phyloP scores from a whole-genome alignment of 139 green algal species.

The Picochlorum sp. region DNA sequence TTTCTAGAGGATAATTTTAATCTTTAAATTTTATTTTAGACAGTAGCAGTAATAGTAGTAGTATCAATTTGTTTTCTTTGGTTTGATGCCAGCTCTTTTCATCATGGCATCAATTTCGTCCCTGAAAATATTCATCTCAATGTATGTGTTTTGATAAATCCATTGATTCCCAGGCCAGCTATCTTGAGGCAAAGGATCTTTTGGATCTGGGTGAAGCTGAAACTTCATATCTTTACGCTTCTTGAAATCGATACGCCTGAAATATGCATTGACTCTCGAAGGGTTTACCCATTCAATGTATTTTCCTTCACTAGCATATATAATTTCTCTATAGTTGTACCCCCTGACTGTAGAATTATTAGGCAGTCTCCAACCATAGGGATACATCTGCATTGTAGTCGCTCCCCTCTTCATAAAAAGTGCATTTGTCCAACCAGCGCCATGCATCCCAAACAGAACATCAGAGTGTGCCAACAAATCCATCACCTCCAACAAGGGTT shows the following conservation, averaged over 20 bases:
- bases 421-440: conserved; percentile 34
- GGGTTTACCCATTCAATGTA: conserved; percentile 36
- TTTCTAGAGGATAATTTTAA: conserved; percentile 56
- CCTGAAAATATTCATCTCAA: conserved; percentile 28
- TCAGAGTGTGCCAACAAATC: conserved; percentile 24
- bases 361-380: conserved; percentile 33
- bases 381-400: conserved; percentile 17
- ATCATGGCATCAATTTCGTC: conserved; percentile 24
- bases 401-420: conserved; percentile 36
- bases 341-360: conserved; percentile 23
- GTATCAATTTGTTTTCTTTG: neutral
- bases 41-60: neutral
- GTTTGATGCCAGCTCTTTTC: conserved; percentile 10
- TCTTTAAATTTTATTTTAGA: neutral
- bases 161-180: conserved; percentile 29
- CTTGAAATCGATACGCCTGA: conserved; percentile 25
- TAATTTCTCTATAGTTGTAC: conserved; percentile 36
- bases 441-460: conserved; percentile 36
- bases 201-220: conserved; percentile 25
- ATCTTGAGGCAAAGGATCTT: conserved; percentile 14
- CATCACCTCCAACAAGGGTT: conserved; percentile 29
- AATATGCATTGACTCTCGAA: conserved; percentile 21
- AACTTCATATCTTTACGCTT: conserved; percentile 10
- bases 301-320: conserved; percentile 18
- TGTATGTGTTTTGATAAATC: conserved; percentile 36